These are phyloP conservation scores for Allodekkera sacchari DNA, from an alignment of 805 yeast species.

Conservation along the genomic window DNA sequence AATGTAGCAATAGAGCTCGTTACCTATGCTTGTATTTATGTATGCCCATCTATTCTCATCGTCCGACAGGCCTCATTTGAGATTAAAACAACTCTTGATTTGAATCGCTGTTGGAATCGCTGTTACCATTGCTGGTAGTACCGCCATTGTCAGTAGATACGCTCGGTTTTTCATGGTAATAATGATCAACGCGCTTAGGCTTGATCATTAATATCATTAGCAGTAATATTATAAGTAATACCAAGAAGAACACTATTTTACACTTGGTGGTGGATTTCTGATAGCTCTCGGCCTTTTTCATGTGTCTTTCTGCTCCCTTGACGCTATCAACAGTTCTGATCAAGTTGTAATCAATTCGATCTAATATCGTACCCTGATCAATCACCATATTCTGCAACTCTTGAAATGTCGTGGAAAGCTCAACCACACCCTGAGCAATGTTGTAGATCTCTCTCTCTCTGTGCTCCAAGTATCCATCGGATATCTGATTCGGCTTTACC, in stretches of 20 bases:
- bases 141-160: no score
- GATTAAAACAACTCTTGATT: no score
- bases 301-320: conserved; percentile 68
- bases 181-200: conserved; percentile 33
- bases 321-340: conserved; percentile 72
- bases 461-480: conserved; percentile 44
- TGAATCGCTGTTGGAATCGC: no score
- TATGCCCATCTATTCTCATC: no score
- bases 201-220: conserved; percentile 63
- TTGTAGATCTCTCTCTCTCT: conserved; percentile 86
- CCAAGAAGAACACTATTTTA: conserved; percentile 68
- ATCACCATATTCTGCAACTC: conserved; percentile 88
- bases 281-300: conserved; percentile 66
- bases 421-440: conserved; percentile 89
- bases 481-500: conserved; percentile 26
- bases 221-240: conserved; percentile 62
- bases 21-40: no score
- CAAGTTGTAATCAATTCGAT: conserved; percentile 87
- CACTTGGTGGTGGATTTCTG: conserved; percentile 90
- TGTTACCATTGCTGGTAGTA: no score
- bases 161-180: conserved; percentile 23
- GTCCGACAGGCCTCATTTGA: no score
- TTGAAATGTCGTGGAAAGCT: conserved; percentile 85
- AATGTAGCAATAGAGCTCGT: no score
- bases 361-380: conserved; percentile 92